Percentiles rank a stretch among this genome's conserved stretches.
Evolutionary conservation across 169 alveolate genomes (phyloP).

Genomic region (Sarcocystis neurona): DNA sequence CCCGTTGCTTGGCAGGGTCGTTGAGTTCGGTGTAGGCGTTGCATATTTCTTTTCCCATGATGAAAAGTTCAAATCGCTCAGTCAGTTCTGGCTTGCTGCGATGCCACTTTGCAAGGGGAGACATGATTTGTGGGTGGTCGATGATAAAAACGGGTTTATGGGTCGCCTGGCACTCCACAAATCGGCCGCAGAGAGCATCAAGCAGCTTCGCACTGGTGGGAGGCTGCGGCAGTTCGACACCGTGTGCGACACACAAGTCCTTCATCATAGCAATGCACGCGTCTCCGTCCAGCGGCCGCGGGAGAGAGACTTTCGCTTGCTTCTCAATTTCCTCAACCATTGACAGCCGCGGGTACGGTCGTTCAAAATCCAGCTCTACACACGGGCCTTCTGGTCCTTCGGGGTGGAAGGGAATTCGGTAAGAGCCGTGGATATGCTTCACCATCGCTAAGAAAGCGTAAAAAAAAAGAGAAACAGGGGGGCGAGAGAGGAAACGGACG

Average conservation of each 20-base stretch:
- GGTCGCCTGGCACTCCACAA: conserved; percentile 90
- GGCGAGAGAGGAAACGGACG: neutral
- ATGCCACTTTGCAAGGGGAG: conserved; percentile 98
- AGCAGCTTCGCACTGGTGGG: conserved; percentile 88
- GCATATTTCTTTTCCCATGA: conserved; percentile 95
- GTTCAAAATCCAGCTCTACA: conserved; percentile 95
- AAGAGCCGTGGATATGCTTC: conserved; percentile 88
- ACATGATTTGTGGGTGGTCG: conserved; percentile 99
- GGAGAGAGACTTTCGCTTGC: conserved; percentile 60
- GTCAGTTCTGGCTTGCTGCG: conserved; percentile 89
- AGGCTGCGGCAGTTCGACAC: conserved; percentile 85
- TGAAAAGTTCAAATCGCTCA: conserved; percentile 97
- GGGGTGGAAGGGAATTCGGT: conserved; percentile 93
- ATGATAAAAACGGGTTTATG: conserved; percentile 91
- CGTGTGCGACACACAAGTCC: conserved; percentile 77
- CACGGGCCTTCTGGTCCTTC: conserved; percentile 91
- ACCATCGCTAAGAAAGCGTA: conserved; percentile 75
- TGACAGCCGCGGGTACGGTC: conserved; percentile 90
- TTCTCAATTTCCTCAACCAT: conserved; percentile 74
- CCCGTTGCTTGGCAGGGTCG: conserved; percentile 96
- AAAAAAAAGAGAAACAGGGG: neutral
- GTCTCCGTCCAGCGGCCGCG: conserved; percentile 62
- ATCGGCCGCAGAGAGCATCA: conserved; percentile 85
- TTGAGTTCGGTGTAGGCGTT: conserved; percentile 99
- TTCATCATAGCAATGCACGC: conserved; percentile 64